phyloP scores from a whole-genome alignment of 2,329 filamentous ascomycete species.

The Colletotrichum gloeosporioides region DNA sequence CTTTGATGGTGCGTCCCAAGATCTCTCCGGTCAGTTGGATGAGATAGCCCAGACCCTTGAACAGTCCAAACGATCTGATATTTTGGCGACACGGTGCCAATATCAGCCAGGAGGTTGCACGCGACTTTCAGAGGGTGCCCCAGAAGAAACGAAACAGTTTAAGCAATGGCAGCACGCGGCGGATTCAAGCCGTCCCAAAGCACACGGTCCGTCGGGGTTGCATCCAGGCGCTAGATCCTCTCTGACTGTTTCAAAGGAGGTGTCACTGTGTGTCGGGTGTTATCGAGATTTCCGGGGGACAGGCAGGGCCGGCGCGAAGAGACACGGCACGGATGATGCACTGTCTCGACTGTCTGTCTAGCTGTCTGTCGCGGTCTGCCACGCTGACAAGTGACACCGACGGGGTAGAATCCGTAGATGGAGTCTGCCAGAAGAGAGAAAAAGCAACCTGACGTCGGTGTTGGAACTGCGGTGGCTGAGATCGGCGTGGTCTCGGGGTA shows the following conservation, averaged over 20 bases:
- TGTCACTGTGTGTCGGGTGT: conserved; percentile 18
- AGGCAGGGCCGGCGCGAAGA: conserved; percentile 4
- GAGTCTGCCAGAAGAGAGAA: neutral
- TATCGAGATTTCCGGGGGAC: conserved; percentile 7
- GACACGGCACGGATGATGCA: conserved; percentile 15
- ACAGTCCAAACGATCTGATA: conserved; percentile 10
- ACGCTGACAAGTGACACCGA: neutral
- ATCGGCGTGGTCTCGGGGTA: neutral
- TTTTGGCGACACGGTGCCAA: conserved; percentile 1
- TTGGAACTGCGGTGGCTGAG: neutral
- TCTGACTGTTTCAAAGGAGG: conserved; percentile 19
- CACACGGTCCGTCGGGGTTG: conserved; percentile 8
- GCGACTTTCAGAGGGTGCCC: conserved; percentile 3
- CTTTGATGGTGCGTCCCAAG: neutral
- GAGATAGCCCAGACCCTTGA: neutral
- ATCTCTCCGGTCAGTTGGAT: neutral
- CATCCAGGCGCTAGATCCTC: conserved; percentile 9
- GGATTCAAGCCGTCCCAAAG: neutral
- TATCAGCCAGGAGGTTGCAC: neutral
- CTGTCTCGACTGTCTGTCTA: neutral
- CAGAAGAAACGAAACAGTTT: conserved; percentile 20
- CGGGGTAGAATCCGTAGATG: neutral
- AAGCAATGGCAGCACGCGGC: conserved; percentile 12
- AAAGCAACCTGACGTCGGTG: neutral
- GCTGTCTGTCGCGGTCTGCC: neutral